Conservation (phyloP, 2,329 filamentous ascomycete species). For the Xylariaceae sp. region DNA sequence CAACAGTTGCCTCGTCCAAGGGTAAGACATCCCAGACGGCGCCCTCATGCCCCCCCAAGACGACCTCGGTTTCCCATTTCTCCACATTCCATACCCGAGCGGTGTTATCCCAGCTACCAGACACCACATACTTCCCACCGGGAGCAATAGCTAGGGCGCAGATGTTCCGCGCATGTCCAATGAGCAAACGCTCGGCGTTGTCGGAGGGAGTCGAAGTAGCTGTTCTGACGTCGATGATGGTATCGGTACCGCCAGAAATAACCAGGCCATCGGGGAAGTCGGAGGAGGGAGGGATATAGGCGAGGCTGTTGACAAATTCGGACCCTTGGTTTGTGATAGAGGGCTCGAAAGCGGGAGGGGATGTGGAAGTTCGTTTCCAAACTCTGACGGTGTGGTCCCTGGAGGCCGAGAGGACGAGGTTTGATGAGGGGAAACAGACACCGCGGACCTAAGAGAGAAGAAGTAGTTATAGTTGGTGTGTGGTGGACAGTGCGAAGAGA, state of each 20-base stretch:
- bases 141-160: conserved; percentile 82
- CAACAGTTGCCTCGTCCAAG: conserved; percentile 75
- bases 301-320: conserved; percentile 84
- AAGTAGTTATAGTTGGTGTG: background rate
- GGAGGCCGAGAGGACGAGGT: conserved; percentile 80
- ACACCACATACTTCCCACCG: conserved; percentile 75
- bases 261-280: conserved; percentile 78
- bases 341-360: conserved; percentile 73
- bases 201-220: conserved; percentile 68
- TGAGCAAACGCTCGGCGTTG: conserved; percentile 80
- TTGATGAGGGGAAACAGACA: conserved; percentile 74
- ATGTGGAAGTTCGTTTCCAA: conserved; percentile 72
- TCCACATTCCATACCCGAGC: conserved; percentile 85
- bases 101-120: conserved; percentile 90
- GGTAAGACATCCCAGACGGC: conserved; percentile 88
- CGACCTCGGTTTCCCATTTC: conserved; percentile 77
- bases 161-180: conserved; percentile 87
- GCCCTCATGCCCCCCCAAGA: conserved; percentile 75
- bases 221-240: conserved; percentile 86
- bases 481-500: no score
- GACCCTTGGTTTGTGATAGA: conserved; percentile 79
- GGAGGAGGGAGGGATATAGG: conserved; percentile 71
- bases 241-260: conserved; percentile 86
- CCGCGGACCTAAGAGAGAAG: conserved; percentile 71
- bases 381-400: conserved; percentile 87